Conservation (phyloP, 2,329 filamentous ascomycete genomes). For the Stachybotrys echinatus region DNA sequence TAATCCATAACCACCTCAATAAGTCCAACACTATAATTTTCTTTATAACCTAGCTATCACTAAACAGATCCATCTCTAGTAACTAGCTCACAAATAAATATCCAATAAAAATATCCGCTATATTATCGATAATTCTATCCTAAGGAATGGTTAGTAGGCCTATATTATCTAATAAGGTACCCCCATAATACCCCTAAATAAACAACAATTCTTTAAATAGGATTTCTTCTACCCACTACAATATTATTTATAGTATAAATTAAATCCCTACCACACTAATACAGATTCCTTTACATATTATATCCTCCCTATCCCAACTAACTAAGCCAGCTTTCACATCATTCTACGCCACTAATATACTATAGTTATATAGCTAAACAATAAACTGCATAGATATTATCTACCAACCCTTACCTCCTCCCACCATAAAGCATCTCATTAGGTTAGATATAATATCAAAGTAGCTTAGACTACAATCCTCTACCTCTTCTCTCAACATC, state of each 20-base stretch:
- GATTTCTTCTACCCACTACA: background rate
- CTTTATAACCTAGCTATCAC: background rate
- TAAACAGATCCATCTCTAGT: background rate
- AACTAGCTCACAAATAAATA: background rate
- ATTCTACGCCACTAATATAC: background rate
- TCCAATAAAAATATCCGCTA: background rate
- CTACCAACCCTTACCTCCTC: background rate
- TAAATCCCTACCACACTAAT: background rate
- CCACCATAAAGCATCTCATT: background rate
- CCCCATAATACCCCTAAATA: background rate
- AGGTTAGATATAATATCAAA: conserved; percentile 1
- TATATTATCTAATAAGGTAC: background rate
- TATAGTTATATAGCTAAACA: conserved; percentile 1
- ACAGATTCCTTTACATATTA: background rate
- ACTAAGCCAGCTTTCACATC: background rate
- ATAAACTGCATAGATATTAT: background rate
- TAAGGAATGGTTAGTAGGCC: background rate
- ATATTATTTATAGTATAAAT: background rate
- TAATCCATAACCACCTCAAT: background rate
- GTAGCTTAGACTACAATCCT: background rate
- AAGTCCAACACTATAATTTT: conserved; percentile 1
- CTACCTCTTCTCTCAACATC: background rate
- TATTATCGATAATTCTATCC: conserved; percentile 1
- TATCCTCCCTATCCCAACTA: background rate
- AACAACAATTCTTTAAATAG: background rate